Evolutionary conservation across 1,284 basidiomycete genomes (phyloP), one percentile per base, ranked within the genome.

Genomic region (Bjerkandera adusta): DNA sequence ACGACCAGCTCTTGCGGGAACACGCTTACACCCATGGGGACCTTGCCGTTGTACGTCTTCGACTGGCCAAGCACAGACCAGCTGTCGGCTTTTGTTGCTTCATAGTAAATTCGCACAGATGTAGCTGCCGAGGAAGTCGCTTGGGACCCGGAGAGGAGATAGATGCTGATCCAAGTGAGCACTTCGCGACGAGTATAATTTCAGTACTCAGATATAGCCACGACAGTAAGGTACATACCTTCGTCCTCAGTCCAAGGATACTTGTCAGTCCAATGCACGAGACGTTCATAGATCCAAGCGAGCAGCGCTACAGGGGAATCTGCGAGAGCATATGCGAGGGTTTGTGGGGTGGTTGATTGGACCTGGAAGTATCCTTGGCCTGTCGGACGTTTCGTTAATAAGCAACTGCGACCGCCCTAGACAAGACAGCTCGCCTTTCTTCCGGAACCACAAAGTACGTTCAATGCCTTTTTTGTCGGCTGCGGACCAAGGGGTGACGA

Each of bases 71-170:
- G 34, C 8, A 13, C 8, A 5, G 13, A 6, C 13, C 5, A 3
- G 8, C 4, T 13, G 6, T 8, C 10, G 15, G 16, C 16, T 5
- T 21, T 4, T 21, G 22, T 36, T n/a, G 54, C 38, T 53, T 71
- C 69, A 50, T 66, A 68, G 50, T 72, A 72, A 33, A 70, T 70
- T 18, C 69, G 52, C n/a, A 65, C n/a, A 2, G 67, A 65, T 0
- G 68, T 66, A 1, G 66, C 66, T 4, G 71, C 68, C 0, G 69
- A 68, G 0, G 63, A 61, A 5, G 62, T 57, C n/a, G 69, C 69
- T 22, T 34, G 32, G 10, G 30, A 25, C 3, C 35, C 30, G 8
- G 41, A 43, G 50, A 70, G 68, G 59, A 61, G 66, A 53, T 68
- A 71, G 12, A 71, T 59, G 4, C 67, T 69, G 12, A 71, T 53